Base-by-base conservation (phyloP, 371 early-diverging fungal genomes). In the Mortierella sp. region DNA sequence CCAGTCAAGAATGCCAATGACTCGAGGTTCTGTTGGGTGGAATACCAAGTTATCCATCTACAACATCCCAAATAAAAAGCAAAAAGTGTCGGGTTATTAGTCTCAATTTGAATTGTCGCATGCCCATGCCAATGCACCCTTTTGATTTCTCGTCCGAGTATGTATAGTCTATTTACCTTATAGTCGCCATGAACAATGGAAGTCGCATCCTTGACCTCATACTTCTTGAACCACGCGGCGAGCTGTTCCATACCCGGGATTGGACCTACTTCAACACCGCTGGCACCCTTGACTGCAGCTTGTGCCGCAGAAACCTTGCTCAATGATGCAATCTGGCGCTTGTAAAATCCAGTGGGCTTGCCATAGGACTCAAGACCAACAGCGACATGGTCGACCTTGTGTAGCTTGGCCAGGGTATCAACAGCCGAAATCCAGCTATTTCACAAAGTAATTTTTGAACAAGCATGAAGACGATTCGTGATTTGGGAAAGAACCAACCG, bases 1-100 rank as follows among this genome's bases (percentile, higher is more conserved):
- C 97, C 98, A 97, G 71, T 97, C 98, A 27, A 97, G 85, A n/a
- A 97, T 84, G 21, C 95, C 97, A 78, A 96, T 92, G 9, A 97
- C 91, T 2, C 82, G 76, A 21, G 93, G 85, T 30, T 92, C 86
- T 7, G 87, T 88, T 49, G 94, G 91, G 65, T 95, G 93, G 83
- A 91, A 95, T 9, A 93, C 88, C 44, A 94, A 73, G 64, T 93
- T 93, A 69, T 93, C 93, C 50, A 93, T 85, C 86, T 83, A 37
- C 30, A 26, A 39, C 17, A 17, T 39, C 3, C n/a, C n/a, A n/a
- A n/a, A n/a, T n/a, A 39, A 37, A 39, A 39, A 42, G 42, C 9
- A 2, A 15, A 42, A 23, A 37, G 24, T 19, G 19, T 11, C 1
- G 23, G 4, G 21, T 11, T 24, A 14, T 27, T 7, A 50, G 28